Base-by-base conservation (phyloP, 106 monocot species). In the Dactylorhiza incarnata region DNA sequence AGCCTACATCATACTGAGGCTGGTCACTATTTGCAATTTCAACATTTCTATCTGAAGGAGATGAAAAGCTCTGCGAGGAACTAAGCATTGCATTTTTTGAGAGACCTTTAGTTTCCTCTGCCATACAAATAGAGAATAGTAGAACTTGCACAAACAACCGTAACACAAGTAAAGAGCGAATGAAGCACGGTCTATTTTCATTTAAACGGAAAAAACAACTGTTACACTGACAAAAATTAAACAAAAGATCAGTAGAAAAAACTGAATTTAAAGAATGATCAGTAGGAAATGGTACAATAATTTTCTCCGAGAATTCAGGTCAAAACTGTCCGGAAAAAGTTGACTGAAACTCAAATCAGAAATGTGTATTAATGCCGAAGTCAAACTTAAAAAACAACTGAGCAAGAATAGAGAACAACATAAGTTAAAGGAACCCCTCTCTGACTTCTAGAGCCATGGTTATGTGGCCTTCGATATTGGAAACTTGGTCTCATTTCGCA, bases 41-140 rank as follows among this genome's bases (percentile, higher is more conserved):
- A 17, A 44, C 69, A 46, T 15, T 16, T 3, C n/a, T 45, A 44
- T 46, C 45, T 69, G 45, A 44, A 46, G 45, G 5, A 45, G 69
- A 46, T 6, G 45, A 17, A 45, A 45, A 45, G 45, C 45, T 46
- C n/a, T n/a, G 45, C 1, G 69, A 69, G 2, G 45, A 44, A 69
- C 7, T 69, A 69, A 45, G 45, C 17, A 69, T 16, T n/a, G 45
- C 25, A 0, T 8, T 24, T 9, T 69, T 69, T 69, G 69, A 45
- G 6, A 69, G 11, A 44, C 45, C 69, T 44, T 69, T 69, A 46
- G 45, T 46, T 69, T 69, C 69, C 0, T 69, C 69, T 69, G 69
- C 15, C 15, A 69, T 45, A 24, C 45, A 6, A 16, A 69, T 65
- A 11, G 26, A 65, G 65, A 25, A 65, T n/a, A 12, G 11, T 65